phyloP scores from a whole-genome alignment of 2,329 filamentous ascomycete species.

The Cladophialophora immunda region DNA sequence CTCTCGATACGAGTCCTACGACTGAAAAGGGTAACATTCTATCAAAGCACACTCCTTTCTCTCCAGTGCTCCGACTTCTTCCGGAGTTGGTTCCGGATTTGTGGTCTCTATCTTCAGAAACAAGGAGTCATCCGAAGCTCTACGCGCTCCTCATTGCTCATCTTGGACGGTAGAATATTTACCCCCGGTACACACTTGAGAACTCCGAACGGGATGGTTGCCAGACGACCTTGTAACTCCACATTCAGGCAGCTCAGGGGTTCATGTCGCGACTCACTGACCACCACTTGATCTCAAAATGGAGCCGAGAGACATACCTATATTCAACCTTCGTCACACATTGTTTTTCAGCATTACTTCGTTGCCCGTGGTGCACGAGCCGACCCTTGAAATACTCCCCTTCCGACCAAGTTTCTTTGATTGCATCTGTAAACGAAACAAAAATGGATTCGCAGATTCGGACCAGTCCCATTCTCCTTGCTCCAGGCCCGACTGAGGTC shows the following conservation, averaged over 20 bases:
- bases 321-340: neutral
- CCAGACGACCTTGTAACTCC: neutral
- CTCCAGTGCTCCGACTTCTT: neutral
- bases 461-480: constrained; percentile 74
- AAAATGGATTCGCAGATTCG: constrained; percentile 19
- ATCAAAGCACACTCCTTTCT: neutral
- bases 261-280: neutral
- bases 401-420: neutral
- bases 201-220: constrained; percentile 20
- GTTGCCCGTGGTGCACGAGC: neutral
- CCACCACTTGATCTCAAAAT: neutral
- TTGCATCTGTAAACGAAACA: neutral
- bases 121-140: neutral
- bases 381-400: neutral
- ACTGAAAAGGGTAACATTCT: neutral
- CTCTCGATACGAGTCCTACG: neutral
- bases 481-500: constrained; percentile 74
- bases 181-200: constrained; percentile 9
- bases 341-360: neutral
- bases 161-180: constrained; percentile 19
- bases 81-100: neutral
- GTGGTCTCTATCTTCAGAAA: neutral
- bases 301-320: neutral
- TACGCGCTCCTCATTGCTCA: neutral
- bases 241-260: constrained; percentile 1